Conservation (phyloP, 169 alveolate species). For the Plasmodium inui region DNA sequence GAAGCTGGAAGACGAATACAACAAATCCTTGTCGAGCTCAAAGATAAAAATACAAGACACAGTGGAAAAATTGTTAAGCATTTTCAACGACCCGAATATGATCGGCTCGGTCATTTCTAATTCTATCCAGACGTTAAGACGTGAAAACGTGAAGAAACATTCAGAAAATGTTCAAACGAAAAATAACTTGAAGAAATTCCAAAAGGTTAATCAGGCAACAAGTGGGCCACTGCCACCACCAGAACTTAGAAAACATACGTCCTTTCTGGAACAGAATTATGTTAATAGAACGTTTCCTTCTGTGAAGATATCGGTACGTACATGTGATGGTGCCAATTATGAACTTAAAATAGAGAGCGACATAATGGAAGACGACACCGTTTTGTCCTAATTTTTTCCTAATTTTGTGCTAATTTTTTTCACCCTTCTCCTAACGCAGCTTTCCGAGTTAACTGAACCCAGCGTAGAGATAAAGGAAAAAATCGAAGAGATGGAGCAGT, state of each 20-base stretch:
- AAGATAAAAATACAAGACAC: slow-evolving; percentile 58
- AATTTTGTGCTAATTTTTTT: too few species aligned
- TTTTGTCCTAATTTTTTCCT: background rate
- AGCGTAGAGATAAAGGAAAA: slow-evolving; percentile 54
- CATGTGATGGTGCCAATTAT: background rate
- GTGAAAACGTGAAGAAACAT: slow-evolving; percentile 12
- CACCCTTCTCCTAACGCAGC: background rate
- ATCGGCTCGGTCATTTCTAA: slow-evolving; percentile 51
- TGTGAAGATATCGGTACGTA: slow-evolving; percentile 57
- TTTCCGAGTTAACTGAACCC: slow-evolving; percentile 70
- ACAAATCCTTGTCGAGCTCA: slow-evolving; percentile 37
- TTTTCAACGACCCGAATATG: slow-evolving; percentile 60
- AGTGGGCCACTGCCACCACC: slow-evolving; percentile 74
- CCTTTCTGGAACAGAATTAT: slow-evolving; percentile 47
- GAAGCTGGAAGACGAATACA: slow-evolving; percentile 71
- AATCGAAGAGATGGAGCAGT: slow-evolving; percentile 70
- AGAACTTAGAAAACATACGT: slow-evolving; percentile 63
- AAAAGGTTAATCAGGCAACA: slow-evolving; percentile 8
- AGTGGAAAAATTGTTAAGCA: slow-evolving; percentile 45
- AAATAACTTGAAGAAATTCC: slow-evolving; percentile 10
- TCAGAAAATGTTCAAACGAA: background rate
- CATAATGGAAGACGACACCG: background rate
- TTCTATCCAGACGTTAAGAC: slow-evolving; percentile 48
- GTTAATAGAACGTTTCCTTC: slow-evolving; percentile 48
- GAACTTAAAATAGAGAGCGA: background rate